These are phyloP conservation scores for Fusarium pseudograminearum DNA, from an alignment of 2,329 filamentous ascomycete genomes.

Conservation along the genomic window DNA sequence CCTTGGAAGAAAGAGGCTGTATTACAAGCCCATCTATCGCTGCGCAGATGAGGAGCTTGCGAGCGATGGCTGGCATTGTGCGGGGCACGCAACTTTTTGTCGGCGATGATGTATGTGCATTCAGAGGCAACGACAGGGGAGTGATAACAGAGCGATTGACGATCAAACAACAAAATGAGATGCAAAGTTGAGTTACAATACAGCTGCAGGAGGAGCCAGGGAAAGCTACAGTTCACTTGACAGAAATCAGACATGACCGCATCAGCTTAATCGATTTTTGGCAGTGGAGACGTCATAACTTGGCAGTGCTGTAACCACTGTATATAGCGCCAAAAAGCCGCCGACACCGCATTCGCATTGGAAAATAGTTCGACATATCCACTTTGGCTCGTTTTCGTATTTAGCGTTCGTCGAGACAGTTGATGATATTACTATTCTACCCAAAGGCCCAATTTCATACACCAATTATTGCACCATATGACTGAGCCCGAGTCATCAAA, in stretches of 20 bases:
- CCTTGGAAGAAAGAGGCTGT: constrained; percentile 74
- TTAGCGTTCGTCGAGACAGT: constrained; percentile 34
- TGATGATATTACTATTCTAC: constrained; percentile 43
- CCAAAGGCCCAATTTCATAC: constrained; percentile 31
- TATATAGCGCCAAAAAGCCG: constrained; percentile 23
- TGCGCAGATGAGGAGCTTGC: constrained; percentile 84
- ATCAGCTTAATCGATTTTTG: constrained; percentile 34
- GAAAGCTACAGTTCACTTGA: constrained; percentile 26
- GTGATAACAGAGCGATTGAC: constrained; percentile 1
- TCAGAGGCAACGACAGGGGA: constrained; percentile 16
- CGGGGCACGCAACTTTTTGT: constrained; percentile 30
- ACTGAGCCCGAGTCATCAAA: constrained; percentile 21
- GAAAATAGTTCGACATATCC: constrained; percentile 26
- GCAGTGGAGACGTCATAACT: constrained; percentile 44
- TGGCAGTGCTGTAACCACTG: constrained; percentile 31
- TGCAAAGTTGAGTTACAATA: constrained; percentile 1
- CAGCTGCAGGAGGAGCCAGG: constrained; percentile 9
- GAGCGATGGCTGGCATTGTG: constrained; percentile 79
- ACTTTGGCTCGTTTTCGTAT: constrained; percentile 42
- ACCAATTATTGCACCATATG: constrained; percentile 34
- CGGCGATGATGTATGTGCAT: constrained; percentile 19
- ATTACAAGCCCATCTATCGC: constrained; percentile 86
- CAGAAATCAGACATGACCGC: constrained; percentile 40
- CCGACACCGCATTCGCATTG: constrained; percentile 43
- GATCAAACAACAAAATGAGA: constrained; percentile 7